Base-by-base conservation (phyloP, 108 stramenopile species). In the Seminavis robusta region DNA sequence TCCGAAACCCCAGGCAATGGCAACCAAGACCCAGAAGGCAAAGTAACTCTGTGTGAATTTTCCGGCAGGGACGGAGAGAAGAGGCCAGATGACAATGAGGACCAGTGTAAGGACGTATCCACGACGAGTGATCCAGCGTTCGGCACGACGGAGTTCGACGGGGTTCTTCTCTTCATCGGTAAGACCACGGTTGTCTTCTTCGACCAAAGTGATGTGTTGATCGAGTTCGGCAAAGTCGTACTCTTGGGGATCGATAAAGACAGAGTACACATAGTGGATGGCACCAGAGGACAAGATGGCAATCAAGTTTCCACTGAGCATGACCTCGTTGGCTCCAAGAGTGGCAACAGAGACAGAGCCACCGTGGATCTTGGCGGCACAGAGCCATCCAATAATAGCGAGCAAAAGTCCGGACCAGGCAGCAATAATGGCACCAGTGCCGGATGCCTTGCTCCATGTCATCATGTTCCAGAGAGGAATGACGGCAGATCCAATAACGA, bases 401-500 rank as follows among this genome's bases (percentile, higher is more conserved):
- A 86, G 47, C 51, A 81, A 29, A 43, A 92, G 64, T 19, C 95
- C 95, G 25, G 49, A 6, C 81, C 92, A 86, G 25, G 92, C 90
- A 42, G 88, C 84, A 43, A 88, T 58, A 41, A 94, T 69, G 25
- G 95, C 95, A 31, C 86, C 95, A 30, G 72, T 88, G 5, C 88
- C 95, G 39, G 80, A 83, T 5, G 86, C 80, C 71, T 89, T 88
- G 53, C 69, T 61, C 83, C 83, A 84, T 26, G 83, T 91, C 83
- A 91, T 84, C 76, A 86, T 43, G 63, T 80, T 80, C 95, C 95
- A 95, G 23, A 92, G 62, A 24, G 95, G 95, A 37, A 81, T 53
- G 10, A 95, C 95, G 26, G 92, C 95, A 38, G 90, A 94, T 61
- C 95, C 95, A 60, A 95, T 94, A 9, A 88, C 48, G 52, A 94